These are phyloP conservation scores for Saccharomyces eubayanus DNA, from an alignment of 805 yeast genomes.

Conservation along the genomic window DNA sequence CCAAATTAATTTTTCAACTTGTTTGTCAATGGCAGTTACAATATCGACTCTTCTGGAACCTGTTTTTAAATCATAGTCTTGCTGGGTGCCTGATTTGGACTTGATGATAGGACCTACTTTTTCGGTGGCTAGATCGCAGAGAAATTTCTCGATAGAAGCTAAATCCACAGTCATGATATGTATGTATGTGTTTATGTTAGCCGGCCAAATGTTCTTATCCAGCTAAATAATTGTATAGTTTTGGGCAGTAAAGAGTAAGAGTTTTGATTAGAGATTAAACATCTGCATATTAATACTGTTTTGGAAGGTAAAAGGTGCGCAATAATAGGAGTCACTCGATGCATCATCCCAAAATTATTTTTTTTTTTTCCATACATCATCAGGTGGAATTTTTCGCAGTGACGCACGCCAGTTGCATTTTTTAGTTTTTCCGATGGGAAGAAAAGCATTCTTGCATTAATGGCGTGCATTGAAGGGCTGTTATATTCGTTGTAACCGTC, in stretches of 20 bases:
- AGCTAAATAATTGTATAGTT: neutral
- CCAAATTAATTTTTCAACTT: slow-evolving; percentile 42
- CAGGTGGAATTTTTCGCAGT: neutral
- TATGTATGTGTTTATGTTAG: neutral
- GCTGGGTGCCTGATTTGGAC: slow-evolving; percentile 39
- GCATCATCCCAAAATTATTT: neutral
- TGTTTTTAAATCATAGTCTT: slow-evolving; percentile 26
- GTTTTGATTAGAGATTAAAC: neutral
- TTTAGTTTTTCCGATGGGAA: neutral
- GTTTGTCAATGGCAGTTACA: slow-evolving; percentile 56
- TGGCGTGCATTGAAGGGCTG: too few species aligned
- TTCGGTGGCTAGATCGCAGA: slow-evolving; percentile 21
- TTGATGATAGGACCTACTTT: slow-evolving; percentile 41
- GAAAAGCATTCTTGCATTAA: neutral
- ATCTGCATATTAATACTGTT: neutral
- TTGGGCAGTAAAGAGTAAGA: neutral
- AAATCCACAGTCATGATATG: slow-evolving; percentile 16
- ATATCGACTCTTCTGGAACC: slow-evolving; percentile 43
- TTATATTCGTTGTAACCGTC: neutral
- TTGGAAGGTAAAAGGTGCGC: neutral
- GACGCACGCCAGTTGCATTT: neutral
- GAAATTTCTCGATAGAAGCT: slow-evolving; percentile 20
- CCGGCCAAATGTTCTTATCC: neutral
- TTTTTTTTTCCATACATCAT: neutral
- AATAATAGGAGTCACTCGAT: neutral